Evolutionary conservation across 352 stramenopile species (phyloP).

Genomic region (Phytopythium mirpurense): DNA sequence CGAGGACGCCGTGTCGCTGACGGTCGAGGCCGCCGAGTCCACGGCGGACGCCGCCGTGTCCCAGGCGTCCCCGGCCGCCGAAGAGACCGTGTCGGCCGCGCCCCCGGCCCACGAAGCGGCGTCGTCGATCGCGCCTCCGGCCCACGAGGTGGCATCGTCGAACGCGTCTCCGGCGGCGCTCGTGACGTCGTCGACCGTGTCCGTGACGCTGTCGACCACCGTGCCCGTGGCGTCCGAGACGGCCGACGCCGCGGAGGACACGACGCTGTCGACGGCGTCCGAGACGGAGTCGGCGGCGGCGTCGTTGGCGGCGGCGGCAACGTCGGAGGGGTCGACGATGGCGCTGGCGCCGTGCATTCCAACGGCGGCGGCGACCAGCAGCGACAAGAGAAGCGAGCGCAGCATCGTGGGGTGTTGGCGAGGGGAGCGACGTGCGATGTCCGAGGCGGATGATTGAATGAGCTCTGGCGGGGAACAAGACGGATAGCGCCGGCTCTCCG

Average conservation of each 20-base stretch:
- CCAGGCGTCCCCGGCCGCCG: slow-evolving; percentile 17
- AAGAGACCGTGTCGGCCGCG: slow-evolving; percentile 13
- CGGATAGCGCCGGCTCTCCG: not conserved
- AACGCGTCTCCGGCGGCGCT: slow-evolving; percentile 15
- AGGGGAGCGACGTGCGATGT: not conserved
- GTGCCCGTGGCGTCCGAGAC: slow-evolving; percentile 10
- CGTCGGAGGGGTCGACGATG: slow-evolving; percentile 16
- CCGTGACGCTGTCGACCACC: slow-evolving; percentile 9
- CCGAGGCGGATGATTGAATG: not conserved
- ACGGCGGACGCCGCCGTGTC: slow-evolving; percentile 14
- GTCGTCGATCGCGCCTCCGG: slow-evolving; percentile 16
- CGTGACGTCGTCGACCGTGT: too few relatives aligned
- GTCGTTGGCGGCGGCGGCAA: slow-evolving; percentile 16
- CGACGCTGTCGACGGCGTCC: slow-evolving; percentile 11
- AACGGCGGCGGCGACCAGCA: slow-evolving; percentile 18
- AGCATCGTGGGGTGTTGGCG: slow-evolving; percentile 12
- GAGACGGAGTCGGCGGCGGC: slow-evolving; percentile 10
- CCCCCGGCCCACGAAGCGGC: slow-evolving; percentile 12
- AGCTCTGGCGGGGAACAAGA: not conserved
- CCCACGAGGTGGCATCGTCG: slow-evolving; percentile 13
- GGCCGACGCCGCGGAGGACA: not conserved
- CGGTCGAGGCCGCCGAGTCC: slow-evolving; percentile 7
- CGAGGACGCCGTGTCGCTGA: slow-evolving; percentile 3
- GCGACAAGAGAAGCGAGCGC: slow-evolving; percentile 19
- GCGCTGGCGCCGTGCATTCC: slow-evolving; percentile 9